Evolutionary conservation across 2,329 filamentous ascomycete genomes (phyloP).

Genomic region (Scedosporium dehoogii): DNA sequence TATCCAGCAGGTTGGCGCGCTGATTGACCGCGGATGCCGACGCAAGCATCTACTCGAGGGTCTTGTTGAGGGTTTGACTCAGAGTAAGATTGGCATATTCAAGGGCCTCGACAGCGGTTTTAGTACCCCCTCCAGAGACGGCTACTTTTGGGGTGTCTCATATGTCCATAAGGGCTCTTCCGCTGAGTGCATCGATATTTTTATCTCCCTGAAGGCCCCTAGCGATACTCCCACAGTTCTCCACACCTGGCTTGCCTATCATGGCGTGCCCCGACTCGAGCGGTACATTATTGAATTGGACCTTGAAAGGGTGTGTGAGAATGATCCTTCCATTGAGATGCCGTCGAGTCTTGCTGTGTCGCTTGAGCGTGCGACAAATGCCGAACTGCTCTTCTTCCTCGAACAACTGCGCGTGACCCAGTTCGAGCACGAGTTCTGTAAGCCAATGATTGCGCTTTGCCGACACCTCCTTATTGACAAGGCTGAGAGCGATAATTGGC

Average conservation of each 20-base stretch:
- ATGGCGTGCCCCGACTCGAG: conserved; percentile 20
- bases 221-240: conserved; percentile 21
- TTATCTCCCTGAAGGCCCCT: conserved; percentile 22
- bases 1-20: conserved; percentile 13
- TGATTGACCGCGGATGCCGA: conserved; percentile 11
- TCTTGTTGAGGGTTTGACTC: conserved; percentile 18
- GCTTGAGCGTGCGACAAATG: conserved; percentile 18
- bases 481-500: conserved; percentile 16
- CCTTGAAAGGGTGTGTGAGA: conserved; percentile 13
- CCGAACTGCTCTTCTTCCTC: conserved; percentile 20
- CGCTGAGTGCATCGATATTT: conserved; percentile 19
- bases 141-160: conserved; percentile 24
- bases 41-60: conserved; percentile 15
- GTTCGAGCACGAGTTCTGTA: conserved; percentile 15
- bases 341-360: conserved; percentile 18
- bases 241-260: conserved; percentile 27
- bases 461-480: conserved; percentile 17
- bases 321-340: conserved; percentile 6
- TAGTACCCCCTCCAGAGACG: conserved; percentile 17
- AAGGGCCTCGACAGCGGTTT: conserved; percentile 27
- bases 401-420: conserved; percentile 19
- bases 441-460: conserved; percentile 18
- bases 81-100: conserved; percentile 17
- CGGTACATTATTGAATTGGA: conserved; percentile 22
- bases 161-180: conserved; percentile 11